Conservation (phyloP, 2,329 filamentous ascomycete species). For the Erysiphe pisi region DNA sequence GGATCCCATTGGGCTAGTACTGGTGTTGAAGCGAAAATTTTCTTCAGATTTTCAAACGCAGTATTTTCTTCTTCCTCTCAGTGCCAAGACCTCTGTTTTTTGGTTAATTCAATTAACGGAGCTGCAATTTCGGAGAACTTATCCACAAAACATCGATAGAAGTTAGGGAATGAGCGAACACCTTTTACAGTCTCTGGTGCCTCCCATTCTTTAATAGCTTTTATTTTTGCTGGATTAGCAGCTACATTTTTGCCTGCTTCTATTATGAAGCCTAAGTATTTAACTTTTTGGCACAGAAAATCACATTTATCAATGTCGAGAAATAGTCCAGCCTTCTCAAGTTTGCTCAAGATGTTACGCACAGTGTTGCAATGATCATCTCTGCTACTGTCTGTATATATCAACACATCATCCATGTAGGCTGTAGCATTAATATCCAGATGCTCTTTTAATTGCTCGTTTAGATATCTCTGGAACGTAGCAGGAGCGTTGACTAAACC, state of each 20-base stretch:
- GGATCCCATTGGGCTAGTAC: background rate
- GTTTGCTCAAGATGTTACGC: background rate
- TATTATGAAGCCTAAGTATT: conserved; percentile 15
- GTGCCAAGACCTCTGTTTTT: background rate
- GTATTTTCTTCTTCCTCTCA: background rate
- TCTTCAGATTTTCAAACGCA: conserved; percentile 1
- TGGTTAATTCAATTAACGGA: background rate
- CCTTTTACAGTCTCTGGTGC: background rate
- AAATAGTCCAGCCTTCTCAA: background rate
- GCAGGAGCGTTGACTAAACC: background rate
- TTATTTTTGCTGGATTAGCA: background rate
- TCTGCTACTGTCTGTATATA: background rate
- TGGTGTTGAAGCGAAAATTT: background rate
- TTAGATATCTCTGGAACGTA: background rate
- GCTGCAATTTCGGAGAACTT: conserved; percentile 5
- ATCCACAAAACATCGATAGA: background rate
- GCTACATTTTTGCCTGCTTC: background rate
- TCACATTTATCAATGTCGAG: conserved; percentile 3
- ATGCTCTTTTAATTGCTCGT: background rate
- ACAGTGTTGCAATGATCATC: background rate
- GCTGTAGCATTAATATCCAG: background rate
- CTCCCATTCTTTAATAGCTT: background rate
- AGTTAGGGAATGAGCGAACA: background rate
- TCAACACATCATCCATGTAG: background rate
- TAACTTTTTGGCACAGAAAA: background rate